Percentiles rank a stretch among this genome's conserved stretches.
Evolutionary conservation across 306 rosid species (phyloP).

Genomic region (Arachis hypogaea): DNA sequence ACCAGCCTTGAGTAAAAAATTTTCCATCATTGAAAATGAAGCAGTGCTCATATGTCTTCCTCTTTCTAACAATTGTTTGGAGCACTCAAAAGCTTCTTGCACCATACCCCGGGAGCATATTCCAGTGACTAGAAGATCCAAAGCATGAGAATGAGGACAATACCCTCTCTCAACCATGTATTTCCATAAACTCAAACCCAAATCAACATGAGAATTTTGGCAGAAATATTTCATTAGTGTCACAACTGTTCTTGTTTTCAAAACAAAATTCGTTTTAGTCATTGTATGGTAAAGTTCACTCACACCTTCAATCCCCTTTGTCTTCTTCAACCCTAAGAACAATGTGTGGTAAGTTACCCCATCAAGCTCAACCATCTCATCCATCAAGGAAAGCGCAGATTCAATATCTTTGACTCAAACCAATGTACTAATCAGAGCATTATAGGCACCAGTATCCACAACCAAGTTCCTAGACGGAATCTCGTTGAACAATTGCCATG

Average conservation of each 20-base stretch:
- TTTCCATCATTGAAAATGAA: constrained; percentile 68
- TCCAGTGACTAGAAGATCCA: constrained; percentile 79
- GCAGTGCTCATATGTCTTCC: constrained; percentile 79
- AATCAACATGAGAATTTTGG: constrained; percentile 61
- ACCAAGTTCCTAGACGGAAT: constrained; percentile 57
- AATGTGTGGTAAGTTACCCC: constrained; percentile 72
- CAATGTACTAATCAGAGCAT: constrained; percentile 72
- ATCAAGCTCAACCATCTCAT: constrained; percentile 70
- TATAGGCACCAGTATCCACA: constrained; percentile 70
- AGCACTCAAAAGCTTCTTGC: constrained; percentile 74
- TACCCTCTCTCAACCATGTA: constrained; percentile 71
- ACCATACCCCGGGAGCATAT: constrained; percentile 71
- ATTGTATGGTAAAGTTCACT: constrained; percentile 66
- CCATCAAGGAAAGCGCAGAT: constrained; percentile 68
- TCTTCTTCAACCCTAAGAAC: constrained; percentile 61
- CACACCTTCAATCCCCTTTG: constrained; percentile 54
- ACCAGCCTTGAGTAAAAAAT: constrained; percentile 51
- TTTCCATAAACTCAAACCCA: constrained; percentile 69
- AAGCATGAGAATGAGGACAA: constrained; percentile 87
- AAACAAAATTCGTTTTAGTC: constrained; percentile 63
- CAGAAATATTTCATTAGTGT: constrained; percentile 76
- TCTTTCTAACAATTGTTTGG: constrained; percentile 78
- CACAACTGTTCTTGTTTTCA: constrained; percentile 70
- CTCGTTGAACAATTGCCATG: constrained; percentile 66
- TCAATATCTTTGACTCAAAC: constrained; percentile 61